A percentile compares a stretch with the other conserved stretches of the same genome.
phyloP scores from a whole-genome alignment of 495 filamentous ascomycete species.

The Aspergillus cavernicola region DNA sequence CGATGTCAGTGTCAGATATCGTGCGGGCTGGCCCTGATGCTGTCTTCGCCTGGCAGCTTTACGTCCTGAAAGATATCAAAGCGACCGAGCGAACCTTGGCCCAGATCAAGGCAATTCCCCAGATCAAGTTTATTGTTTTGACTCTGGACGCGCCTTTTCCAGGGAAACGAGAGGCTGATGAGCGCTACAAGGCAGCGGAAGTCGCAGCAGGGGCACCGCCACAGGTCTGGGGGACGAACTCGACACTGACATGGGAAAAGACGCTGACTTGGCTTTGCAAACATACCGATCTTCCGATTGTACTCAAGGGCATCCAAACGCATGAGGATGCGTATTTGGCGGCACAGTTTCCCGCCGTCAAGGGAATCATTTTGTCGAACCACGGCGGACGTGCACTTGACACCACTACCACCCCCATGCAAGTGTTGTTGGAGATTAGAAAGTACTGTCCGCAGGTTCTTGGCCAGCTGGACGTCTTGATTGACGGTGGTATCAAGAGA shows the following conservation, averaged over 20 bases:
- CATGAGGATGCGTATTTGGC: conserved; percentile 89
- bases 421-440: conserved; percentile 82
- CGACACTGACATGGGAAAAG: conserved; percentile 76
- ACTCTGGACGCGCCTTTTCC: conserved; percentile 89
- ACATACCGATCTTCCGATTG: conserved; percentile 75
- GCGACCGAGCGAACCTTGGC: conserved; percentile 80
- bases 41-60: conserved; percentile 89
- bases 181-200: conserved; percentile 50
- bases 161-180: conserved; percentile 87
- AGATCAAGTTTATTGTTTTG: conserved; percentile 76
- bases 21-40: conserved; percentile 61
- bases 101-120: conserved; percentile 64
- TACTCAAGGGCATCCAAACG: conserved; percentile 89
- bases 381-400: conserved; percentile 84
- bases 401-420: conserved; percentile 81
- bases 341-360: conserved; percentile 59
- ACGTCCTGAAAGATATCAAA: conserved; percentile 73
- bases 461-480: conserved; percentile 72
- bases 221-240: conserved; percentile 58
- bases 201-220: conserved; percentile 12
- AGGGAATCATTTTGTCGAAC: conserved; percentile 83
- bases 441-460: conserved; percentile 89
- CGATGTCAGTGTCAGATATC: conserved; percentile 82
- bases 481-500: conserved; percentile 83
- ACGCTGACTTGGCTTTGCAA: conserved; percentile 72